Evolutionary conservation across 2,329 filamentous ascomycete species (phyloP).

Genomic region (Lasiodiplodia citricola): DNA sequence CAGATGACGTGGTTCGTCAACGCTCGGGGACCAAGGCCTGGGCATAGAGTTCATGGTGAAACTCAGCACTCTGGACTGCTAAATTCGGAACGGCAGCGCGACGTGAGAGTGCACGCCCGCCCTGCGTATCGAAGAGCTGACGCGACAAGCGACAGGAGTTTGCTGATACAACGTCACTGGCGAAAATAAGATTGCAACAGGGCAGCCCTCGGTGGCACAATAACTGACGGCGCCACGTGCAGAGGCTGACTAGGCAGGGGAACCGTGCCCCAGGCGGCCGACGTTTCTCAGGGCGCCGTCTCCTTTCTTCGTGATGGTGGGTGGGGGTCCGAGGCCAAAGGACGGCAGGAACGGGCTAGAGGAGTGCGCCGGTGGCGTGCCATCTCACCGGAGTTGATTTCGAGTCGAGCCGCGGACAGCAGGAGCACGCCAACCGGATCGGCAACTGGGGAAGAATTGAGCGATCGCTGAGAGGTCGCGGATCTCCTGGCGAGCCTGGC

Average conservation of each 20-base stretch:
- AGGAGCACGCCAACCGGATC: constrained; percentile 6
- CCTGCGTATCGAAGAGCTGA: neutral
- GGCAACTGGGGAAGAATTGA: neutral
- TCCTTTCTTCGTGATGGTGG: too few relatives aligned
- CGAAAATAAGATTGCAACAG: neutral
- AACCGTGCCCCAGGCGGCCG: constrained; percentile 5
- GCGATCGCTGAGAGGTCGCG: neutral
- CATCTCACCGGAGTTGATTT: neutral
- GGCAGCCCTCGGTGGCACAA: neutral
- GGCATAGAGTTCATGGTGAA: neutral
- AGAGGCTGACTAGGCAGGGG: neutral
- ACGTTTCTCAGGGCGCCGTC: neutral
- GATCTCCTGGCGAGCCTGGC: neutral
- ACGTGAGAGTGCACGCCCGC: neutral
- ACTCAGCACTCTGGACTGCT: neutral
- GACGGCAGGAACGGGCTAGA: neutral
- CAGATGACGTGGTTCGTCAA: neutral
- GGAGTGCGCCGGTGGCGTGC: neutral
- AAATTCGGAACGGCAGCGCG: neutral
- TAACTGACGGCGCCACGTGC: neutral
- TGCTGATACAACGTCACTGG: neutral
- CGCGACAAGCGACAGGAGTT: neutral
- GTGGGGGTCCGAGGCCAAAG: neutral
- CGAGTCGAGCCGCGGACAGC: neutral
- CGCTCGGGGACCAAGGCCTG: neutral